Conservation (phyloP, 2,329 filamentous ascomycete genomes). For the Biscogniauxia marginata region DNA sequence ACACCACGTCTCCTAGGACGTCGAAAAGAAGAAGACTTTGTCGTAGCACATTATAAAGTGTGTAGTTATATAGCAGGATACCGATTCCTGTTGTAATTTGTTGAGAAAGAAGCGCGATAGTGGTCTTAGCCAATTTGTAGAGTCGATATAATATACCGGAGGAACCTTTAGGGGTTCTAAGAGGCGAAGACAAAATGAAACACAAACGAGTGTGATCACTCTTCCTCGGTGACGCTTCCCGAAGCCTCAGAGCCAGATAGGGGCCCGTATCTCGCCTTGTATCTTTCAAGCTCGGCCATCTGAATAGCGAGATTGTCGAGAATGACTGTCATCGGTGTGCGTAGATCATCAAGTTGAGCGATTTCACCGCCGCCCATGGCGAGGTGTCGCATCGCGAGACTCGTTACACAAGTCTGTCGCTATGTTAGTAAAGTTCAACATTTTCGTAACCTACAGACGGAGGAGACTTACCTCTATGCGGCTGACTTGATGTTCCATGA, state of each 20-base stretch:
- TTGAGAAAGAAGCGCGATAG: slow-evolving; percentile 7
- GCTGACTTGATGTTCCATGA: slow-evolving; percentile 92
- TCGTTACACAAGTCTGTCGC: slow-evolving; percentile 73
- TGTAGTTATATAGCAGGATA: slow-evolving; percentile 23
- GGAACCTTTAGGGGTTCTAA: not conserved
- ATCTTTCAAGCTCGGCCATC: slow-evolving; percentile 61
- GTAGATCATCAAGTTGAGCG: slow-evolving; percentile 66
- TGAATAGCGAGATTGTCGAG: slow-evolving; percentile 61
- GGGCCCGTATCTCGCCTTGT: slow-evolving; percentile 54
- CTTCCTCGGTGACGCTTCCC: slow-evolving; percentile 38
- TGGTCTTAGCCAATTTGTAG: slow-evolving; percentile 5
- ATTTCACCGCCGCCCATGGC: slow-evolving; percentile 65
- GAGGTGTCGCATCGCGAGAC: slow-evolving; percentile 76
- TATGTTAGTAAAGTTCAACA: slow-evolving; percentile 21
- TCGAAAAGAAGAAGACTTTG: slow-evolving; percentile 22
- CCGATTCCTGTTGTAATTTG: slow-evolving; percentile 5
- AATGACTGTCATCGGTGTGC: slow-evolving; percentile 74
- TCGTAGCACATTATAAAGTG: slow-evolving; percentile 25
- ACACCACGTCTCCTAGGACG: slow-evolving; percentile 11
- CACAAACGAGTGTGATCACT: slow-evolving; percentile 14
- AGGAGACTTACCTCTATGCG: slow-evolving; percentile 78
- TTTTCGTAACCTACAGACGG: slow-evolving; percentile 1
- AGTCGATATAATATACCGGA: slow-evolving; percentile 12
- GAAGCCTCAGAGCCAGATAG: slow-evolving; percentile 36
- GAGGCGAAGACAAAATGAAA: not conserved